Evolutionary conservation across 2,329 filamentous ascomycete species (phyloP).

Genomic region (Pseudopithomyces maydicus): DNA sequence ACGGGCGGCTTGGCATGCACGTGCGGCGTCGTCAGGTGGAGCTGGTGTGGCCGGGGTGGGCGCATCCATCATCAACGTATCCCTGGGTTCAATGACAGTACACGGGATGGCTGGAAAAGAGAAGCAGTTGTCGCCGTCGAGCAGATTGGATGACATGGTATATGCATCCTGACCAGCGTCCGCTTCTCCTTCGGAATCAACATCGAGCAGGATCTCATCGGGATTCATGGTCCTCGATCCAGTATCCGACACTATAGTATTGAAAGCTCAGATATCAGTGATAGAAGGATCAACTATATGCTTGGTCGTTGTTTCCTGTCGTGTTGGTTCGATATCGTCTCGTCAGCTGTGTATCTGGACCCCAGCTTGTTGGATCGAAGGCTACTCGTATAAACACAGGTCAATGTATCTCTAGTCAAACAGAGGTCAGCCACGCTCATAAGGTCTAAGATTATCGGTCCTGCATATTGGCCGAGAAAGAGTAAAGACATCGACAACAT

Average conservation of each 20-base stretch:
- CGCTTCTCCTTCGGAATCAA: neutral
- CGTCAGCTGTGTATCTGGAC: too few species aligned
- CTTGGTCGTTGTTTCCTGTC: too few species aligned
- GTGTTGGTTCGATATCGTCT: too few species aligned
- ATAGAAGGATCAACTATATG: too few species aligned
- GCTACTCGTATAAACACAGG: too few species aligned
- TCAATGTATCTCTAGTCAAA: too few species aligned
- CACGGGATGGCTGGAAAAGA: neutral
- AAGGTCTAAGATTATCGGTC: too few species aligned
- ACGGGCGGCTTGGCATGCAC: conserved; percentile 17
- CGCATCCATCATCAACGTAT: neutral
- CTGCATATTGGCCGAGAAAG: too few species aligned
- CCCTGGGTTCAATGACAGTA: neutral
- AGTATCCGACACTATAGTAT: neutral
- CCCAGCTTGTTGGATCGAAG: too few species aligned
- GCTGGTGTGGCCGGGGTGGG: neutral
- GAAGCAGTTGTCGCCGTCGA: neutral
- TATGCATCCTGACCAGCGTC: neutral
- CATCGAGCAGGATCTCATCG: neutral
- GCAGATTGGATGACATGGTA: neutral
- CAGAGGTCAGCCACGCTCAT: too few species aligned
- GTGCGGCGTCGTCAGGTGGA: neutral
- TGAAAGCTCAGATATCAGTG: neutral
- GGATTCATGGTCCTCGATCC: neutral
- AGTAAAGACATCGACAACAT: too few species aligned